Base-by-base conservation (phyloP, 169 alveolate species). In the Cryptosporidium ubiquitum region DNA sequence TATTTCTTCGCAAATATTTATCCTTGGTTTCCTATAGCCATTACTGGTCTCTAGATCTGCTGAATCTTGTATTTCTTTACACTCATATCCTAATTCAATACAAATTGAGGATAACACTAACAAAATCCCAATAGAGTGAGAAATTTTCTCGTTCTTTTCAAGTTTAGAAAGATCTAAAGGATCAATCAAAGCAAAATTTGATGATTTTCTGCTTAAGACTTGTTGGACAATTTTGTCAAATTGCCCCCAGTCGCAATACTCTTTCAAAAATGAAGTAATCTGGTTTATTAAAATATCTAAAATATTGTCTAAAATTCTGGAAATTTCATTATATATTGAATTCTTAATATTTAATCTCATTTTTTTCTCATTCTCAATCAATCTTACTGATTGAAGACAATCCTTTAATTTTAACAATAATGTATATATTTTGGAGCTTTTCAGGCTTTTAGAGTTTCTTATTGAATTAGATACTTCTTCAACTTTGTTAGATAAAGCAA, bases 221-320 rank as follows among this genome's bases (percentile, higher is more conserved):
- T 58, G 73, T 9, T 79, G 69, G 18, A 79, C 57, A 16, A 79
- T 79, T 61, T 79, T 79, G n/a, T 79, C 89, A 9, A 61, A 16
- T 42, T 64, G 51, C 2, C 89, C 89, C 89, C 89, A 79, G 61
- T 58, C 64, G 52, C 89, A 79, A 31, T 61, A 79, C 55, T 14
- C 31, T 33, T 40, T 79, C 51, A 79, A 33, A 33, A 58, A 42
- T 14, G 12, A n/a, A n/a, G 66, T 10, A 29, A 55, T 37, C 12
- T 79, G 55, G 35, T 20, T 64, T 0, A 60, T 42, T 42, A 79
- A 79, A 58, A 64, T 26, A 18, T 33, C 64, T 12, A 58, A 29
- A 61, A 79, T 64, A 61, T 47, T 7, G 39, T 79, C 44, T 26
- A 58, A 60, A 18, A 79, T 14, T 35, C 69, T 33, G 12, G 47